Evolutionary conservation across 2,329 filamentous ascomycete species (phyloP).

Genomic region (Thermomyces lanuginosus): DNA sequence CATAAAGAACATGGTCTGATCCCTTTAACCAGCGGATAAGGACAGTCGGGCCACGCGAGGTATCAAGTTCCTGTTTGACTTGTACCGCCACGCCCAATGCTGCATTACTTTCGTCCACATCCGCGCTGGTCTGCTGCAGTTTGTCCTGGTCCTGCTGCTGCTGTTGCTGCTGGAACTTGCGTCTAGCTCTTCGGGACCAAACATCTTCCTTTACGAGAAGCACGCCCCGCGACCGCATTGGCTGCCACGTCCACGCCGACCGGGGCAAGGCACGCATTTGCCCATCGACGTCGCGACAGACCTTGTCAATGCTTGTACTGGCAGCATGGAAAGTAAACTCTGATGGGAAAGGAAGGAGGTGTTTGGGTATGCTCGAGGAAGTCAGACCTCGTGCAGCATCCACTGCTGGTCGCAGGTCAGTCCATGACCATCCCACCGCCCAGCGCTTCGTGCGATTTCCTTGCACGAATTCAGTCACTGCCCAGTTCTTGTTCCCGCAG

Average conservation of each 20-base stretch:
- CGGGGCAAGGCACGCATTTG: slow-evolving; percentile 43
- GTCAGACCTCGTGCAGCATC: slow-evolving; percentile 10
- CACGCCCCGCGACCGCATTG: slow-evolving; percentile 36
- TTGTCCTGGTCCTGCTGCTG: slow-evolving; percentile 10
- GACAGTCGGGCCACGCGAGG: slow-evolving; percentile 35
- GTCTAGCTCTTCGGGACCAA: slow-evolving; percentile 59
- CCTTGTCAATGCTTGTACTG: slow-evolving; percentile 13
- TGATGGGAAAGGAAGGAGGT: slow-evolving; percentile 37
- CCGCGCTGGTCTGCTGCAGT: slow-evolving; percentile 11
- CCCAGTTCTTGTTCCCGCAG: slow-evolving; percentile 55
- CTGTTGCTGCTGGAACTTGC: slow-evolving; percentile 30
- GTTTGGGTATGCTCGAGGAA: slow-evolving; percentile 31
- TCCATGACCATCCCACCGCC: slow-evolving; percentile 80
- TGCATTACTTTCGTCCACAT: slow-evolving; percentile 23
- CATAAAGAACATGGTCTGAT: slow-evolving; percentile 54
- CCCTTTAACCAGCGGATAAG: slow-evolving; percentile 60
- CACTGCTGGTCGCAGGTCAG: slow-evolving; percentile 46
- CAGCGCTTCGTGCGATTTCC: slow-evolving; percentile 66
- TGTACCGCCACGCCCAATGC: slow-evolving; percentile 44
- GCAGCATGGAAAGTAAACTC: slow-evolving; percentile 29
- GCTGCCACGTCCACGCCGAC: slow-evolving; percentile 50
- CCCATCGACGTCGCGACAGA: slow-evolving; percentile 26
- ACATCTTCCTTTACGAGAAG: slow-evolving; percentile 52
- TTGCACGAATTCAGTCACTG: slow-evolving; percentile 63
- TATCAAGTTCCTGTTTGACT: slow-evolving; percentile 26